These are phyloP conservation scores for Porcisia deanei DNA, from an alignment of 208 protist species.

Conservation along the genomic window DNA sequence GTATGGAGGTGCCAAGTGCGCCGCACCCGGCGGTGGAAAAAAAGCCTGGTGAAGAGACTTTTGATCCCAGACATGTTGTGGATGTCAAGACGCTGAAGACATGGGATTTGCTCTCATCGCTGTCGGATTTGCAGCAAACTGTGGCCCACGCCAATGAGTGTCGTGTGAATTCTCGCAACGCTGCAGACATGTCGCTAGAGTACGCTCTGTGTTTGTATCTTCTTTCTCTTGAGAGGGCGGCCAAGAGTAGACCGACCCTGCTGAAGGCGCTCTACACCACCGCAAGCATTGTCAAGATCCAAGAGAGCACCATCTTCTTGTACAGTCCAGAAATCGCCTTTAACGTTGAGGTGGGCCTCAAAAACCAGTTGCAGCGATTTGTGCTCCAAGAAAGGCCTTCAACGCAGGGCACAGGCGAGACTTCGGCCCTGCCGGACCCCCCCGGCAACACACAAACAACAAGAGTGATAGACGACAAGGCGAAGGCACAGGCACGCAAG, in stretches of 20 bases:
- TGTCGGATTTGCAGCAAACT: constrained; percentile 63
- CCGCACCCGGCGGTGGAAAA: constrained; percentile 14
- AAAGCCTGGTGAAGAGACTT: constrained; percentile 26
- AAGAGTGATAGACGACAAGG: constrained; percentile 18
- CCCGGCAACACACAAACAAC: not conserved
- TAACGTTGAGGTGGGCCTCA: constrained; percentile 51
- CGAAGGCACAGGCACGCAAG: constrained; percentile 28
- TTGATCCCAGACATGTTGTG: constrained; percentile 29
- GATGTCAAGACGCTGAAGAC: constrained; percentile 40
- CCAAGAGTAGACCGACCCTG: constrained; percentile 23
- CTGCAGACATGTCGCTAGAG: constrained; percentile 54
- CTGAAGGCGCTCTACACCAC: constrained; percentile 22
- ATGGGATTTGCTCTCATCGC: constrained; percentile 42
- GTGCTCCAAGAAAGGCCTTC: constrained; percentile 19
- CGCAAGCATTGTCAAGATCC: constrained; percentile 32
- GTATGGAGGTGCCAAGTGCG: constrained; percentile 20
- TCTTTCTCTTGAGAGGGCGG: constrained; percentile 40
- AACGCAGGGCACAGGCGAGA: not conserved
- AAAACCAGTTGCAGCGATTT: constrained; percentile 49
- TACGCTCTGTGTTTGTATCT: constrained; percentile 85
- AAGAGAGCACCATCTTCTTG: constrained; percentile 25
- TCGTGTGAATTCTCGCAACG: constrained; percentile 55
- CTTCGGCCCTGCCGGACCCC: not conserved
- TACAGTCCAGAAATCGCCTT: constrained; percentile 52
- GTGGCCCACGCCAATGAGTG: constrained; percentile 50